Evolutionary conservation across 2,329 filamentous ascomycete species (phyloP).

Genomic region (Ophiostoma quercus): DNA sequence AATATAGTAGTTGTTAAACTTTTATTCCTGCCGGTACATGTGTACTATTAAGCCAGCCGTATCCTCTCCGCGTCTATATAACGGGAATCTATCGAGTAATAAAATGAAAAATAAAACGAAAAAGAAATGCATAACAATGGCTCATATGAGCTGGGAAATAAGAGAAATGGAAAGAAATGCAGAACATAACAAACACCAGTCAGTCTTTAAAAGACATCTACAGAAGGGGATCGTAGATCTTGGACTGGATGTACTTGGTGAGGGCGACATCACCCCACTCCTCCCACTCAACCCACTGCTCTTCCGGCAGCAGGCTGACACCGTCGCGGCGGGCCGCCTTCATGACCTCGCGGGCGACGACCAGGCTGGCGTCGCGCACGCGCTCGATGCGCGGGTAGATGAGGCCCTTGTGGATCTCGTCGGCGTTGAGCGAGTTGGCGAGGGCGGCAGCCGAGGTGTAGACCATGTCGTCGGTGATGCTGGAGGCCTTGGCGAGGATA

Average conservation of each 20-base stretch:
- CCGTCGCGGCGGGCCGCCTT: slow-evolving; percentile 80
- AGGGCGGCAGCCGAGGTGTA: slow-evolving; percentile 86
- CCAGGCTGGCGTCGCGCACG: slow-evolving; percentile 81
- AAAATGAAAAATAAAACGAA: slow-evolving; percentile 22
- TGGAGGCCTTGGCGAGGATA: slow-evolving; percentile 81
- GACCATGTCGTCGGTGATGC: slow-evolving; percentile 91
- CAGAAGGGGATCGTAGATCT: slow-evolving; percentile 53
- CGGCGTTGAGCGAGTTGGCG: slow-evolving; percentile 67
- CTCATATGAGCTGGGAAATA: neutral
- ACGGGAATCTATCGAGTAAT: slow-evolving; percentile 19
- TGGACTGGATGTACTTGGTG: slow-evolving; percentile 55
- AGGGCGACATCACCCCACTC: slow-evolving; percentile 63
- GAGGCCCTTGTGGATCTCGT: slow-evolving; percentile 76
- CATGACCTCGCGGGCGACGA: slow-evolving; percentile 88
- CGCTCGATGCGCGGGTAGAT: slow-evolving; percentile 89
- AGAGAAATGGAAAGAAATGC: neutral
- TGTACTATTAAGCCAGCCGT: neutral
- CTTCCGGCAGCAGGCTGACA: slow-evolving; percentile 63
- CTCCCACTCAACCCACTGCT: slow-evolving; percentile 67
- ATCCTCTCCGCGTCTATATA: neutral
- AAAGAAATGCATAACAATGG: slow-evolving; percentile 4
- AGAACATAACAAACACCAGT: slow-evolving; percentile 5
- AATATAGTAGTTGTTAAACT: neutral
- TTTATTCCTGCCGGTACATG: neutral
- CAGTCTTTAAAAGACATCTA: slow-evolving; percentile 11